Evolutionary conservation across 345 rosid genomes (phyloP).

Genomic region (Salix viminalis): DNA sequence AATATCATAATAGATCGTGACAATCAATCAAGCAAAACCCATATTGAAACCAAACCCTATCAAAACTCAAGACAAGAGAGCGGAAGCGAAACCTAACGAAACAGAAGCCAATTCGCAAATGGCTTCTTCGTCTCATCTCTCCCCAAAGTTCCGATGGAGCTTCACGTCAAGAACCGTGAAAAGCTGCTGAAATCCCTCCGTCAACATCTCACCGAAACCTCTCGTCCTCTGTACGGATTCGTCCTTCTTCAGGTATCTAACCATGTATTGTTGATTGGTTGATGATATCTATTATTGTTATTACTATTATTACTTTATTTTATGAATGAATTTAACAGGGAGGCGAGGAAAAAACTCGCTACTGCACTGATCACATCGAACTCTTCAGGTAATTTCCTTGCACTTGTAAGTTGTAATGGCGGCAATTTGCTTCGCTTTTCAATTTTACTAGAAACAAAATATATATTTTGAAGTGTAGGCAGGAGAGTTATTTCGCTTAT

Average conservation of each 20-base stretch:
- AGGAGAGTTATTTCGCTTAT: constrained; percentile 90
- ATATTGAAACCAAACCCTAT: too few species aligned
- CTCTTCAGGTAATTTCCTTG: constrained; percentile 60
- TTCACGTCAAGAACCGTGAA: constrained; percentile 56
- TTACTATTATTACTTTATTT: background rate
- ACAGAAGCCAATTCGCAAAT: constrained; percentile 25
- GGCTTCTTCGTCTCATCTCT: constrained; percentile 51
- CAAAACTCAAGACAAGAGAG: background rate
- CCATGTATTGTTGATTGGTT: background rate
- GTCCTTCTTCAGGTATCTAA: constrained; percentile 62
- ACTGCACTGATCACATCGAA: constrained; percentile 87
- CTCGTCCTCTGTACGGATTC: constrained; percentile 60
- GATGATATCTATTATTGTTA: background rate
- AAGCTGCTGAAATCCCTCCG: constrained; percentile 64
- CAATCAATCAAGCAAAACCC: too few species aligned
- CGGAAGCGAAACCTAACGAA: background rate
- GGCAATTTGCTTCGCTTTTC: background rate
- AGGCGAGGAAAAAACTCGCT: constrained; percentile 74
- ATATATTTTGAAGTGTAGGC: constrained; percentile 37
- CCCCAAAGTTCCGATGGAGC: constrained; percentile 67
- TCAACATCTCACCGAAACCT: constrained; percentile 37
- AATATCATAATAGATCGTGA: too few species aligned
- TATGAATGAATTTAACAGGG: constrained; percentile 39
- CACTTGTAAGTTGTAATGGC: background rate
- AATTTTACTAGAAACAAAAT: background rate